Evolutionary conservation across 2,329 filamentous ascomycete species (phyloP), one percentile per base, ranked within the genome.

Genomic region (Fusarium buxicola): DNA sequence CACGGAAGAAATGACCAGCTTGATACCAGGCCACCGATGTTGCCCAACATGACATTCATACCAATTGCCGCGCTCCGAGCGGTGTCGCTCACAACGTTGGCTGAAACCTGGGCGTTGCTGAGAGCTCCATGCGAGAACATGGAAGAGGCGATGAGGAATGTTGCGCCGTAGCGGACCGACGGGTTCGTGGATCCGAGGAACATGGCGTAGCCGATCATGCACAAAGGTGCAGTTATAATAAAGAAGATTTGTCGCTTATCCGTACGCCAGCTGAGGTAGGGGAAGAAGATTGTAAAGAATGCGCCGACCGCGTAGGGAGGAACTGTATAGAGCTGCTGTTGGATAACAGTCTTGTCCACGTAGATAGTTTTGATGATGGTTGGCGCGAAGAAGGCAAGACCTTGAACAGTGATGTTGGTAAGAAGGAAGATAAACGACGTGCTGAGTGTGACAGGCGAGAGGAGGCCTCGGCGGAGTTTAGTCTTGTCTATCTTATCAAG

Each of bases 331-430:
- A 92, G 83, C 73, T 92, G 90, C 70, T 91, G 86, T 2, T 81
- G 82, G 12, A 92, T 78, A 2, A 86, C 82, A 1, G 65, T 63
- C 25, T 78, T 77, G 2, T 81, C 69, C 0, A 86, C 86, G 68
- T 91, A 92, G 65, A 92, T 91, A 7, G 84, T 89, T 38, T 77
- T 75, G 36, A 92, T 87, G 60, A 92, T 91, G 0, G 89, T 92
- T 0, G 89, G 89, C 0, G 84, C 77, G 76, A 92, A 92, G 80
- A 91, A 91, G 3, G 86, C 86, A 2, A 92, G 79, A 5, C 89
- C 89, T 70, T 91, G 88, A 2, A 92, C 89, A 0, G 89, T 92
- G 71, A 92, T 86, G 74, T 88, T 89, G 78, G 87, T 80, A 55
- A 90, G 80, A 2, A 89, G 74, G 75, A 89, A 89, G 61, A 89